phyloP scores from a whole-genome alignment of 768 basidiomycete species.

The Hericium coralloides region DNA sequence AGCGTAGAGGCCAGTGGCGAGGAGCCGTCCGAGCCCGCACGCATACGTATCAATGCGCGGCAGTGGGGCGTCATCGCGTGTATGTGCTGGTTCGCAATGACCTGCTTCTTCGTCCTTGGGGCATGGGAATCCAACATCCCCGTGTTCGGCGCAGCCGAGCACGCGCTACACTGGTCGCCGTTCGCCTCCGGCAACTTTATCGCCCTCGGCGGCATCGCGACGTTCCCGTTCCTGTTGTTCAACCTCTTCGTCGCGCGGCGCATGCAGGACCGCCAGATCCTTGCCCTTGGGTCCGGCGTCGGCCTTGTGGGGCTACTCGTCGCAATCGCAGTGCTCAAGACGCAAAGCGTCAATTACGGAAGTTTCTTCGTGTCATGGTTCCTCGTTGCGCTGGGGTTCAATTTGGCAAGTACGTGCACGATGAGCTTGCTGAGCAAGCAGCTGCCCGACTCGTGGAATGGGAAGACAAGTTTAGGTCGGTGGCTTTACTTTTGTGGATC shows the following conservation, averaged over 20 bases:
- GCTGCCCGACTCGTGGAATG: conserved; percentile 54
- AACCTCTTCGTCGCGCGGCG: conserved; percentile 50
- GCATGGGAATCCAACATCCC: background rate
- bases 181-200: conserved; percentile 66
- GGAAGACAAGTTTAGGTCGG: conserved; percentile 38
- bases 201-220: conserved; percentile 51
- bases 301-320: conserved; percentile 45
- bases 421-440: conserved; percentile 61
- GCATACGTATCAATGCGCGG: background rate
- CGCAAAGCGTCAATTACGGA: conserved; percentile 34
- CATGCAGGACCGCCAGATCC: conserved; percentile 51
- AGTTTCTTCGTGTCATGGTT: conserved; percentile 42
- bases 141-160: conserved; percentile 22
- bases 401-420: conserved; percentile 62
- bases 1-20: background rate
- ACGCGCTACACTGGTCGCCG: conserved; percentile 45
- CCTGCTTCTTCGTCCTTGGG: conserved; percentile 59
- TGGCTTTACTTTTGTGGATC: background rate
- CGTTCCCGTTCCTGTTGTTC: conserved; percentile 58
- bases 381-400: conserved; percentile 62
- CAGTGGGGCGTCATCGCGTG: conserved; percentile 43
- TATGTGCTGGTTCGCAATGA: conserved; percentile 67
- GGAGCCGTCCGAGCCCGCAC: background rate
- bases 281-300: conserved; percentile 41
- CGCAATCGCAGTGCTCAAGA: conserved; percentile 36